Evolutionary conservation across 345 rosid genomes (phyloP).

Genomic region (Pistacia vera): DNA sequence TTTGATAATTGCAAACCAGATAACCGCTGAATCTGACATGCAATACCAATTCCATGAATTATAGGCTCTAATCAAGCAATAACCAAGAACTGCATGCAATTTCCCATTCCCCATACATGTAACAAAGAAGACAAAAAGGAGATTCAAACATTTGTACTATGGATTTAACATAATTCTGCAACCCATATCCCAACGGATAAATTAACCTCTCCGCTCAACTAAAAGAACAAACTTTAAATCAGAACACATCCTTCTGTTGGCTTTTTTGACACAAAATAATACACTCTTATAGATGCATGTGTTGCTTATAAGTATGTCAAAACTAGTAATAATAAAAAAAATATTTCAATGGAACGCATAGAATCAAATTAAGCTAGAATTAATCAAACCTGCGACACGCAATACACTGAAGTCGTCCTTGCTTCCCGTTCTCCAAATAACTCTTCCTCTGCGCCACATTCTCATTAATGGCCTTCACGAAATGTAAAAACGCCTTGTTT

Average conservation of each 20-base stretch:
- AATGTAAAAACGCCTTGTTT: slow-evolving; percentile 73
- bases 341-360: slow-evolving; percentile 12
- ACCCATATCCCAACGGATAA: neutral
- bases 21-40: neutral
- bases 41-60: neutral
- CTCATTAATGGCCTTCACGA: slow-evolving; percentile 67
- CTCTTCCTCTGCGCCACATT: slow-evolving; percentile 57
- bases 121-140: neutral
- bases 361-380: slow-evolving; percentile 27
- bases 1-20: neutral
- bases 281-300: neutral
- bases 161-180: neutral
- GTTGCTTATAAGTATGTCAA: neutral
- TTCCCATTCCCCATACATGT: neutral
- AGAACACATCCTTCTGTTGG: neutral
- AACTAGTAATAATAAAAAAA: neutral
- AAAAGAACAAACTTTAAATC: neutral
- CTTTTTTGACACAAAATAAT: too few species aligned
- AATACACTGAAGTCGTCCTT: slow-evolving; percentile 72
- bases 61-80: neutral
- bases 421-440: slow-evolving; percentile 82
- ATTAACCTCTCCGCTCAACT: neutral
- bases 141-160: neutral
- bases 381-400: slow-evolving; percentile 86
- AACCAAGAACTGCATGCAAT: neutral